phyloP scores from a whole-genome alignment of 108 stramenopile species.

The Chaetoceros muelleri region DNA sequence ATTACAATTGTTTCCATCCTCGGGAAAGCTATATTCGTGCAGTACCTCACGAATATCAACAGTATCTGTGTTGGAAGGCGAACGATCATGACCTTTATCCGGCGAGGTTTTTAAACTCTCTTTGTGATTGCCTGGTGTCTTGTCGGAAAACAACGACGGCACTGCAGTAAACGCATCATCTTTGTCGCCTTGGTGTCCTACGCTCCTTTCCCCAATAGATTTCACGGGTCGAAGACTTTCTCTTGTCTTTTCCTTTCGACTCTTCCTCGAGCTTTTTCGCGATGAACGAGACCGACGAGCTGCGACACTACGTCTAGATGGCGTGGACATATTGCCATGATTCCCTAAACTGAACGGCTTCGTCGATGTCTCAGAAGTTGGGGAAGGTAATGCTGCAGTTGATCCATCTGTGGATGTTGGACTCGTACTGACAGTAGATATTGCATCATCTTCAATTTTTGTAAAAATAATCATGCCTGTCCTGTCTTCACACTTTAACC shows the following conservation, averaged over 20 bases:
- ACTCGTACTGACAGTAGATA: background rate
- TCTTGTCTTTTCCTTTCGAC: background rate
- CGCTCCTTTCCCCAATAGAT: background rate
- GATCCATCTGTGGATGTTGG: background rate
- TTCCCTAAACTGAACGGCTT: background rate
- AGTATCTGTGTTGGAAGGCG: background rate
- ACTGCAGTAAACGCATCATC: background rate
- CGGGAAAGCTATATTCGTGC: background rate
- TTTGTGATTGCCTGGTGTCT: background rate
- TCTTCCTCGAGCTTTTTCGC: background rate
- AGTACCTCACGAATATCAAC: background rate
- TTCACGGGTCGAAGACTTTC: background rate
- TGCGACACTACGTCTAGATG: too few relatives aligned
- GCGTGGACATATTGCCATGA: too few relatives aligned
- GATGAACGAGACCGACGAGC: background rate
- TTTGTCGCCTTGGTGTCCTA: background rate
- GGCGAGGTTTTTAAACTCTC: too few relatives aligned
- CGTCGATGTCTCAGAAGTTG: background rate
- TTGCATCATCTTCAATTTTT: background rate
- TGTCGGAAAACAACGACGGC: background rate
- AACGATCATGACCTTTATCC: background rate
- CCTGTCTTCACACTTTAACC: background rate
- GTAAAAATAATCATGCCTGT: background rate
- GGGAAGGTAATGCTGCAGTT: background rate
- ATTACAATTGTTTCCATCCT: too few relatives aligned